Conservation (phyloP, 306 rosid species). For the Ormosia emarginata region DNA sequence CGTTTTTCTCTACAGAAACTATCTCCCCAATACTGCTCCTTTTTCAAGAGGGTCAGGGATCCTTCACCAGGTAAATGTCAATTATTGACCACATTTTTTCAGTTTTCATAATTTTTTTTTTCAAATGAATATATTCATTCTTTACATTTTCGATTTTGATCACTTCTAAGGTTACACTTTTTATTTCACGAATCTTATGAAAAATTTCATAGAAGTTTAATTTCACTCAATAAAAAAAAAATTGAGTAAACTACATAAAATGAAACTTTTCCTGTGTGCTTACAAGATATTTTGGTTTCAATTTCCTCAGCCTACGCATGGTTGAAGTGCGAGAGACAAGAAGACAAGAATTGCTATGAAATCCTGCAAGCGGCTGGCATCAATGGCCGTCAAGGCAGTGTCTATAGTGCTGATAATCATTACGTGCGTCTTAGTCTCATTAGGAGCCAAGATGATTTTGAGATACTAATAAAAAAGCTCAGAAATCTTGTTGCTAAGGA, state of each 20-base stretch:
- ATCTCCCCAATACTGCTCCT: conserved; percentile 31
- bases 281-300: not conserved
- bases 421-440: conserved; percentile 45
- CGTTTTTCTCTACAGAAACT: conserved; percentile 48
- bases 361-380: conserved; percentile 33
- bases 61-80: conserved; percentile 50
- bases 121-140: not conserved
- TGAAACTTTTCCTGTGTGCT: not conserved
- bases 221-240: no score
- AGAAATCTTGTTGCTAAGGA: conserved; percentile 27
- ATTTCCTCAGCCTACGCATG: conserved; percentile 42
- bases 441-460: conserved; percentile 45
- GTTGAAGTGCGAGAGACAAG: conserved; percentile 47
- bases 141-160: not conserved
- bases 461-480: conserved; percentile 30
- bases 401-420: conserved; percentile 19
- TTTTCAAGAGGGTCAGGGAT: conserved; percentile 11
- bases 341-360: conserved; percentile 38
- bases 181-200: no score
- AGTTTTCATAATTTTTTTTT: no score
- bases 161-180: no score
- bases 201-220: no score
- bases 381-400: conserved; percentile 23
- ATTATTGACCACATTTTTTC: not conserved
- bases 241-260: no score